phyloP scores from a whole-genome alignment of 345 rosid genomes.

The Ricinus communis region DNA sequence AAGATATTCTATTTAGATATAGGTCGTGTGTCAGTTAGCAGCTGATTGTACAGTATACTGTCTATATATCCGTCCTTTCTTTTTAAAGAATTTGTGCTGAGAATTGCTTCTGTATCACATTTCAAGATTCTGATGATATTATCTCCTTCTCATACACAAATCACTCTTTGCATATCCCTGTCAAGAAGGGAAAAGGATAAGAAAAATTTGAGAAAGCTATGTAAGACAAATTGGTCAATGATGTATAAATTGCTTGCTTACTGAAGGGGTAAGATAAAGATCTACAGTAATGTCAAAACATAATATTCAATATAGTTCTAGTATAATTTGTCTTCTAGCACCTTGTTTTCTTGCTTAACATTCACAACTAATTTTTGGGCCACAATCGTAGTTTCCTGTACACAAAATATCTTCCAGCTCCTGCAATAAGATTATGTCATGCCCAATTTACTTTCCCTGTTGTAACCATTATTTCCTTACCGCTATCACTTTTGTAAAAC shows the following conservation, averaged over 20 bases:
- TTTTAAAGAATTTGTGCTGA: slow-evolving; percentile 8
- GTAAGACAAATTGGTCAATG: background rate
- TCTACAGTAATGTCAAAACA: slow-evolving; percentile 21
- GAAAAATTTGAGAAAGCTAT: background rate
- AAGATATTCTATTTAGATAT: background rate
- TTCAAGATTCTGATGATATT: background rate
- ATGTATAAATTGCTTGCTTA: background rate
- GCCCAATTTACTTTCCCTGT: background rate
- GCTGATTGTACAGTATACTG: background rate
- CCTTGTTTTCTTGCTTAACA: slow-evolving; percentile 17
- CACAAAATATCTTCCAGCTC: slow-evolving; percentile 26
- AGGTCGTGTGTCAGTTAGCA: background rate
- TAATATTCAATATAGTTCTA: slow-evolving; percentile 2
- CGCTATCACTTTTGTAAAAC: background rate
- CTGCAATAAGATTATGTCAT: background rate
- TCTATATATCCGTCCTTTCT: slow-evolving; percentile 4
- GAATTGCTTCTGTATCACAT: slow-evolving; percentile 21
- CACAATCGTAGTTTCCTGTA: slow-evolving; percentile 27
- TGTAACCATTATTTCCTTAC: background rate
- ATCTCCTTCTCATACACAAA: background rate
- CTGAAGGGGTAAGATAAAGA: slow-evolving; percentile 9
- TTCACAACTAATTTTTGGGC: slow-evolving; percentile 21
- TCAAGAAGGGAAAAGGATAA: background rate
- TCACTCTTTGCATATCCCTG: slow-evolving; percentile 4
- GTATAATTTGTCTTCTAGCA: slow-evolving; percentile 39